Percentiles rank a stretch among this genome's conserved stretches.
Conservation (phyloP, 1,139 yeast genomes). For the Scheffersomyces segobiensis region DNA sequence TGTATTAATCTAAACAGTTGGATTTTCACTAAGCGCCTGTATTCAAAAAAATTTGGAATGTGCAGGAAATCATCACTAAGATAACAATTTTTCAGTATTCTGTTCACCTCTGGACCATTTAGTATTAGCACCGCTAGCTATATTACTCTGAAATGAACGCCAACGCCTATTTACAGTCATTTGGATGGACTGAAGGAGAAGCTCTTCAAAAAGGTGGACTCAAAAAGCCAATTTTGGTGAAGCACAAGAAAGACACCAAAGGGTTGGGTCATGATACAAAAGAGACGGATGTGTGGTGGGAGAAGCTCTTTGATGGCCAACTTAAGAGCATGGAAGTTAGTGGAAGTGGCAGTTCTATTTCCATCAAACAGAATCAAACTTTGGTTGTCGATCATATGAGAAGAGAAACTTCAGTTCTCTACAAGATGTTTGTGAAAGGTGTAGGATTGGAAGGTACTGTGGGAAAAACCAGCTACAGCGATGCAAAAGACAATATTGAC, state of each 20-base stretch:
- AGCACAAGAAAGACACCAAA: constrained; percentile 85
- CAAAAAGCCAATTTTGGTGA: constrained; percentile 81
- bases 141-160: constrained; percentile 60
- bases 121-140: background rate
- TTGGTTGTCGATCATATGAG: constrained; percentile 41
- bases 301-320: constrained; percentile 88
- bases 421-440: constrained; percentile 80
- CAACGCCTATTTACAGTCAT: constrained; percentile 65
- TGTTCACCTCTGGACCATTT: background rate
- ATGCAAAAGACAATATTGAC: constrained; percentile 11
- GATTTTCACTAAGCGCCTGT: background rate
- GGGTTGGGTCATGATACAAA: constrained; percentile 77
- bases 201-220: constrained; percentile 80
- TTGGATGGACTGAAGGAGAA: constrained; percentile 92
- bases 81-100: background rate
- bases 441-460: constrained; percentile 82
- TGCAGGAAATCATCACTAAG: background rate
- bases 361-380: constrained; percentile 46
- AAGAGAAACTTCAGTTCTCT: constrained; percentile 59
- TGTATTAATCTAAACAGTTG: background rate
- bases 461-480: constrained; percentile 32
- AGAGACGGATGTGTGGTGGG: constrained; percentile 96
- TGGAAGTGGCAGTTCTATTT: constrained; percentile 22
- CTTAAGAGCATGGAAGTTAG: constrained; percentile 73
- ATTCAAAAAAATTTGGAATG: too few relatives aligned